phyloP scores from a whole-genome alignment of 179 eudicot genomes.

The Sideroxylon spinosum region DNA sequence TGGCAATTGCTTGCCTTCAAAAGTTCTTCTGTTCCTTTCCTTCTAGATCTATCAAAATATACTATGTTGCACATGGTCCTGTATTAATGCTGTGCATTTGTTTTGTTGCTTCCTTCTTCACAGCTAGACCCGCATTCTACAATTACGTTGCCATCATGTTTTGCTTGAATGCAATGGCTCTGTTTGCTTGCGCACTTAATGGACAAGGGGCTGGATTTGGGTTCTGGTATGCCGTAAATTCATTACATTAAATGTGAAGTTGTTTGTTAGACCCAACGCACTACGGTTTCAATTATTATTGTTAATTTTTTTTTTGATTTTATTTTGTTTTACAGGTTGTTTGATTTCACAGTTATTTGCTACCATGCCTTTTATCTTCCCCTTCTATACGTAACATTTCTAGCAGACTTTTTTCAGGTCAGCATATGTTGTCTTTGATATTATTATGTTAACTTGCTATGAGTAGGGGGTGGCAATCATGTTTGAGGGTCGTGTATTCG shows the following conservation, averaged over 20 bases:
- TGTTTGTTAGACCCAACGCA: neutral
- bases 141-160: slow-evolving; percentile 80
- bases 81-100: neutral
- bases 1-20: too few relatives aligned
- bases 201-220: slow-evolving; percentile 80
- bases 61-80: neutral
- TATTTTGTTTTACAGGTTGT: slow-evolving; percentile 58
- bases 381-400: slow-evolving; percentile 72
- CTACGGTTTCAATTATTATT: neutral
- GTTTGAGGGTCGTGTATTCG: too few relatives aligned
- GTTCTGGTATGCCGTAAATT: slow-evolving; percentile 37
- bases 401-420: slow-evolving; percentile 88
- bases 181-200: slow-evolving; percentile 69
- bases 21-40: too few relatives aligned
- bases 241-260: neutral
- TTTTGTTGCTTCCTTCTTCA: slow-evolving; percentile 7
- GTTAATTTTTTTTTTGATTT: neutral
- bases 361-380: slow-evolving; percentile 92
- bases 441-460: too few relatives aligned
- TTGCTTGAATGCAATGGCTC: slow-evolving; percentile 46
- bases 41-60: too few relatives aligned
- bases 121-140: slow-evolving; percentile 96
- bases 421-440: neutral
- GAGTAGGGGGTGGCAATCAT: too few relatives aligned
- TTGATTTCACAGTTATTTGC: slow-evolving; percentile 57